Evolutionary conservation across 805 yeast species (phyloP).

Genomic region (Yarrowia osloensis): DNA sequence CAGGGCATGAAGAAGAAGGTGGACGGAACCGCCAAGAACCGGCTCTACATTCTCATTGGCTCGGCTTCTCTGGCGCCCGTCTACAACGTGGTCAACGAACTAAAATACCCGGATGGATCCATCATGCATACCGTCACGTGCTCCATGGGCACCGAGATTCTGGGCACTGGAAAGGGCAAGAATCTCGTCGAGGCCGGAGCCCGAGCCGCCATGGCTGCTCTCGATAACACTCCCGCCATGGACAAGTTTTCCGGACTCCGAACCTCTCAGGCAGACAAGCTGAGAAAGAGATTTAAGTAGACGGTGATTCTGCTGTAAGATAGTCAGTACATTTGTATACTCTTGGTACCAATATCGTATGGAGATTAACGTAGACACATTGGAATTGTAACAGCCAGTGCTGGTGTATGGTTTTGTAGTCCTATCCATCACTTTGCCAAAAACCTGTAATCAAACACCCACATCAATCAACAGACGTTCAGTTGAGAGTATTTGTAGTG

Average conservation of each 20-base stretch:
- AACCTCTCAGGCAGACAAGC: conserved; percentile 12
- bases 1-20: conserved; percentile 43
- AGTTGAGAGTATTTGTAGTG: too few species aligned
- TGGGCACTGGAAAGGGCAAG: conserved; percentile 74
- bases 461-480: too few species aligned
- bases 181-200: conserved; percentile 76
- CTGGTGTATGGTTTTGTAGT: too few species aligned
- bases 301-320: too few species aligned
- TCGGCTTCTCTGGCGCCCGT: conserved; percentile 64
- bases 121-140: conserved; percentile 63
- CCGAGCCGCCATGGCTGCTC: conserved; percentile 81
- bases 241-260: conserved; percentile 65
- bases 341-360: too few species aligned
- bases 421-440: too few species aligned
- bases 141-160: conserved; percentile 57
- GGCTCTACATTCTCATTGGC: conserved; percentile 71
- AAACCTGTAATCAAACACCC: too few species aligned
- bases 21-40: conserved; percentile 69
- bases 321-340: too few species aligned
- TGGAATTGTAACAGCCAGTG: too few species aligned
- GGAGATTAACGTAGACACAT: too few species aligned
- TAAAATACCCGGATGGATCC: conserved; percentile 34
- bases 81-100: conserved; percentile 51
- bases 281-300: conserved; percentile 19
- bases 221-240: conserved; percentile 57